Evolutionary conservation across 2,329 filamentous ascomycete species (phyloP), one percentile per base, ranked within the genome.

Genomic region (Fusarium humuli): DNA sequence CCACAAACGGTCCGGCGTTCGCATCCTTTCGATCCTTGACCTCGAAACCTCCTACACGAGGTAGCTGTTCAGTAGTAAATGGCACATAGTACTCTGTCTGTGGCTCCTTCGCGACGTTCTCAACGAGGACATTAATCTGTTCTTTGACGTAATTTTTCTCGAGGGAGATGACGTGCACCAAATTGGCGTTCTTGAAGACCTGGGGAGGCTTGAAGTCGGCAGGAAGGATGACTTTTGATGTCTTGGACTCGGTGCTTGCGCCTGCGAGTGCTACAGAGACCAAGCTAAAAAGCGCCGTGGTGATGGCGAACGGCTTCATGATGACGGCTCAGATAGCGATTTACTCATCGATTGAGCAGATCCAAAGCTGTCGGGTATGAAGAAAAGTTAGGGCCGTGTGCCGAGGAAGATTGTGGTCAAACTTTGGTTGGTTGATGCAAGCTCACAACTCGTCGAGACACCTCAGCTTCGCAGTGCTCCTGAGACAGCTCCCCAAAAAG

Each of bases 81-180:
- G 94, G 93, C 56, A 99, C 77, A 81, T 91, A 98, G 86, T 99
- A 99, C 81, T 97, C 92, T 79, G 90, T 88, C 79, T 98, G 94
- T 20, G 94, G 87, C 72, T 91, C 84, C 67, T 87, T 86, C 77
- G 91, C 93, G 72, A 92, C 85, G 80, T 99, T 99, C 84, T 98
- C 92, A 69, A 99, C 89, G 54, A 97, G 86, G n/a, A 97, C 91
- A 82, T 98, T 98, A 85, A 98, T 89, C 16, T 91, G 92, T 82
- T 98, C 95, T 78, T 94, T 91, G 58, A 91, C 90, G 77, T 96
- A 98, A 73, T 90, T 92, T 86, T 98, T 98, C 82, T 98, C 95
- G 62, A 98, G 83, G 73, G 97, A 97, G 77, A 97, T 91, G 70
- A 92, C 91, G 76, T 96, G 92, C 54, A 98, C 92, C 30, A 98